Evolutionary conservation across 1,139 yeast species (phyloP).

Genomic region (Torulaspora pretoriensis): DNA sequence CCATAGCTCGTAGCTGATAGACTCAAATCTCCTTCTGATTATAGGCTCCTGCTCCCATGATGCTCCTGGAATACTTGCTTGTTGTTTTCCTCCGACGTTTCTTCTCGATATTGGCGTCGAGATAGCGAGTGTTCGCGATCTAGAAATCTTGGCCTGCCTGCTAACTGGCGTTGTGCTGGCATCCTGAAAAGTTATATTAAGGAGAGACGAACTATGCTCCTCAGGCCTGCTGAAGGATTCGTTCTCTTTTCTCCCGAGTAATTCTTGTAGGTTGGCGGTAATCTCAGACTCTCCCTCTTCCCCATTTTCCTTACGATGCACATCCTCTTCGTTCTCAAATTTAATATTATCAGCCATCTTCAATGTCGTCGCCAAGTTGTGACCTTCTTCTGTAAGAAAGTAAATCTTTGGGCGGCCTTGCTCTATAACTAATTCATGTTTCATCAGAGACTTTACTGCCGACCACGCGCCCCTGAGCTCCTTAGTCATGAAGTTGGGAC

Average conservation of each 20-base stretch:
- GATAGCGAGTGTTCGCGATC: constrained; percentile 1
- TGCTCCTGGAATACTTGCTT: constrained; percentile 1
- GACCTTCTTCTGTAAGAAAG: constrained; percentile 70
- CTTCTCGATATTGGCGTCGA: constrained; percentile 9
- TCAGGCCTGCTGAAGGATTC: not conserved
- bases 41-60: constrained; percentile 4
- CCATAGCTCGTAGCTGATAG: constrained; percentile 44
- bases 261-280: constrained; percentile 26
- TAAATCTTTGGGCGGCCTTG: constrained; percentile 61
- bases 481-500: constrained; percentile 54
- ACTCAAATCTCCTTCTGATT: constrained; percentile 26
- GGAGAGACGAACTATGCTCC: constrained; percentile 4
- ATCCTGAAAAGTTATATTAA: constrained; percentile 14
- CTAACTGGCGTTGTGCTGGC: constrained; percentile 4
- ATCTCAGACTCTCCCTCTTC: constrained; percentile 17
- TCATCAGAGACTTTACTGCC: constrained; percentile 58
- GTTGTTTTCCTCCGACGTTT: not conserved
- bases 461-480: constrained; percentile 79
- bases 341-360: constrained; percentile 43
- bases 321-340: constrained; percentile 31
- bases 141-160: constrained; percentile 1
- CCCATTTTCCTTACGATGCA: constrained; percentile 1
- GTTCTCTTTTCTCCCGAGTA: constrained; percentile 11
- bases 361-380: constrained; percentile 55
- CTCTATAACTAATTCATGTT: constrained; percentile 53